A percentile compares a stretch with the other conserved stretches of the same genome.
Conservation (phyloP, 768 basidiomycete genomes). For the Pleurotus pulmonarius region DNA sequence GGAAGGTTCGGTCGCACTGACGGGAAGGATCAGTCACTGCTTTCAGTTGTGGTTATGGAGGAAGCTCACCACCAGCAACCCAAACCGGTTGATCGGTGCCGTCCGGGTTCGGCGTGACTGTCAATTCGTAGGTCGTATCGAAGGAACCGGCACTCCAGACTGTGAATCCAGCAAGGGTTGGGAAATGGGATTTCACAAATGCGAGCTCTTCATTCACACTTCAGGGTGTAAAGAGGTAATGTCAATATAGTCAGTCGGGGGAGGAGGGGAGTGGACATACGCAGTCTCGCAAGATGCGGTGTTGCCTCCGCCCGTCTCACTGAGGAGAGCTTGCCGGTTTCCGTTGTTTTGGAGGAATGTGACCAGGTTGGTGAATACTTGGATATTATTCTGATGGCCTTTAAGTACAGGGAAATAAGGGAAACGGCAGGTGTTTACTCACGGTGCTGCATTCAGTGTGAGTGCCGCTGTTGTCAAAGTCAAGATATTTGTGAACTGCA, state of each 20-base stretch:
- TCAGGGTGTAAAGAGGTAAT: conserved; percentile 17
- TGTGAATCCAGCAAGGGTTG: conserved; percentile 45
- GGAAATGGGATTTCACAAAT: conserved; percentile 39
- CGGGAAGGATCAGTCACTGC: background rate
- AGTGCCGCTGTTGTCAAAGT: conserved; percentile 45
- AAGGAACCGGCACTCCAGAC: conserved; percentile 54
- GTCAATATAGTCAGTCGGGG: background rate
- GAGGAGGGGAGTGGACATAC: conserved; percentile 20
- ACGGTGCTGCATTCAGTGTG: conserved; percentile 29
- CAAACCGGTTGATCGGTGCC: conserved; percentile 45
- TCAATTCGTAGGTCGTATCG: conserved; percentile 45
- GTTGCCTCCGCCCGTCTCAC: conserved; percentile 56
- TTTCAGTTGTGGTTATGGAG: background rate
- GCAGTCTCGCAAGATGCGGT: conserved; percentile 38
- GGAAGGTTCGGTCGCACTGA: conserved; percentile 22
- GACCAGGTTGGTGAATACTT: conserved; percentile 37
- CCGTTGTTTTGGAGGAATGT: conserved; percentile 33
- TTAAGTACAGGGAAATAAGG: background rate
- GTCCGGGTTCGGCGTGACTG: conserved; percentile 42
- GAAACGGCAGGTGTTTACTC: conserved; percentile 3
- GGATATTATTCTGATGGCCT: conserved; percentile 35
- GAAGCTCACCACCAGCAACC: conserved; percentile 33
- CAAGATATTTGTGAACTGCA: conserved; percentile 56
- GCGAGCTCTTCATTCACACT: conserved; percentile 35
- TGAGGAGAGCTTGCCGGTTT: conserved; percentile 28